Evolutionary conservation across 371 early-diverging fungal species (phyloP), one percentile per base, ranked within the genome.

Genomic region (Mortierella sp.): DNA sequence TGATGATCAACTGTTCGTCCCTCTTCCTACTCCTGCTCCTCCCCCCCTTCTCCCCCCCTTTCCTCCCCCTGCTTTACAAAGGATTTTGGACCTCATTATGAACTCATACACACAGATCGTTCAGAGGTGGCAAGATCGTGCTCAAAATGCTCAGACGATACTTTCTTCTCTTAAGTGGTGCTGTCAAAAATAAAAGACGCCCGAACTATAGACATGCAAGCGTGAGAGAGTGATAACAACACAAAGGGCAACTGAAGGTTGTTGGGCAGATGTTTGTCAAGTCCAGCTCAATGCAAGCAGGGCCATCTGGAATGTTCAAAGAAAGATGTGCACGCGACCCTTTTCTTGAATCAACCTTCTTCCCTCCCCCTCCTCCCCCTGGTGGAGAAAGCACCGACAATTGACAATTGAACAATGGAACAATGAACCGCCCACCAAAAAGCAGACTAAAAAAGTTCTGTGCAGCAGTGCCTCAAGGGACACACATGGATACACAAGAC

Each of bases 111-210:
- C 26, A 24, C 24, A 49, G 49, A 49, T 49, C 26, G 3, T 24
- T 6, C 49, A 49, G 10, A 34, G 10, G 34, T 34, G 34, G 34
- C 34, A 34, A 10, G 34, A 34, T 34, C 52, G 52, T 31, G 52
- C 52, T 52, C 52, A 52, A 24, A 10, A 27, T 52, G 52, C 52
- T 52, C 52, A 52, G 52, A 14, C 52, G 52, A 52, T 24, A n/a
- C n/a, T 24, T 23, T n/a, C 26, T 13, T 24, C 23, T 49, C 21
- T 21, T 46, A 13, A 46, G 13, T 23, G n/a, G 26, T 49, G 19
- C 24, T 14, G n/a, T 26, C 27, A 14, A 24, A 24, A 30, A 16
- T 16, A 27, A 52, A 18, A 52, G 14, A 30, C 52, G 13, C 9
- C 5, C 30, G 13, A 42, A 18, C 45, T 43, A 43, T 43, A 43